phyloP scores from a whole-genome alignment of 1,139 yeast genomes.

The Debaryomyces sp. region DNA sequence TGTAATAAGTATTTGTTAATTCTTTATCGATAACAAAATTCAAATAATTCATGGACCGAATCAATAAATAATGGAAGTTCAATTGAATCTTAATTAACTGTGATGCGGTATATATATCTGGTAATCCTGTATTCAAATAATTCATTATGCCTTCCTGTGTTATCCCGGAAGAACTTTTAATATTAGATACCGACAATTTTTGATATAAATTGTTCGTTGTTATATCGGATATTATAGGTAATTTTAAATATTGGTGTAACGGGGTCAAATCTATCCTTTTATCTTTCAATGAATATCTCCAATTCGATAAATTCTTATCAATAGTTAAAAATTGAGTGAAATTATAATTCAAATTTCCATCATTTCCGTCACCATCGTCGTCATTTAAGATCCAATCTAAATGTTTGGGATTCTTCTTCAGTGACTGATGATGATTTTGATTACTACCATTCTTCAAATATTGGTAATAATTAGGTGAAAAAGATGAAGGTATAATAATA shows the following conservation, averaged over 20 bases:
- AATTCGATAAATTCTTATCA: slow-evolving; percentile 45
- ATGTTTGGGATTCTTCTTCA: slow-evolving; percentile 30
- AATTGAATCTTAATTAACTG: slow-evolving; percentile 47
- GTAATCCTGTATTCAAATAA: slow-evolving; percentile 37
- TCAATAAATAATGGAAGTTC: slow-evolving; percentile 47
- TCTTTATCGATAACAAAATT: slow-evolving; percentile 52
- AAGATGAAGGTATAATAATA: slow-evolving; percentile 51
- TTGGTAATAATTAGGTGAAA: slow-evolving; percentile 52
- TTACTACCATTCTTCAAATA: slow-evolving; percentile 39
- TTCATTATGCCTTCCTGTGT: slow-evolving; percentile 34
- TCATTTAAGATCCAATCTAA: slow-evolving; percentile 52
- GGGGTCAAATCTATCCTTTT: slow-evolving; percentile 35
- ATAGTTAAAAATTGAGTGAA: slow-evolving; percentile 48
- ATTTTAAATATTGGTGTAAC: slow-evolving; percentile 36
- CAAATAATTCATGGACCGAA: slow-evolving; percentile 48
- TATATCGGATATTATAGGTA: slow-evolving; percentile 29
- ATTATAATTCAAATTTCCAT: slow-evolving; percentile 52
- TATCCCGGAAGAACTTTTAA: slow-evolving; percentile 23
- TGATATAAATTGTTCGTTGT: slow-evolving; percentile 37
- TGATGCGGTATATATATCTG: slow-evolving; percentile 44
- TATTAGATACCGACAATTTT: slow-evolving; percentile 23
- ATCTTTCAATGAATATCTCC: slow-evolving; percentile 44
- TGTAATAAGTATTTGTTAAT: slow-evolving; percentile 38
- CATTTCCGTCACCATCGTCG: slow-evolving; percentile 55
- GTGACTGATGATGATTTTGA: slow-evolving; percentile 20